phyloP scores from a whole-genome alignment of 345 rosid genomes.

The Salix purpurea region DNA sequence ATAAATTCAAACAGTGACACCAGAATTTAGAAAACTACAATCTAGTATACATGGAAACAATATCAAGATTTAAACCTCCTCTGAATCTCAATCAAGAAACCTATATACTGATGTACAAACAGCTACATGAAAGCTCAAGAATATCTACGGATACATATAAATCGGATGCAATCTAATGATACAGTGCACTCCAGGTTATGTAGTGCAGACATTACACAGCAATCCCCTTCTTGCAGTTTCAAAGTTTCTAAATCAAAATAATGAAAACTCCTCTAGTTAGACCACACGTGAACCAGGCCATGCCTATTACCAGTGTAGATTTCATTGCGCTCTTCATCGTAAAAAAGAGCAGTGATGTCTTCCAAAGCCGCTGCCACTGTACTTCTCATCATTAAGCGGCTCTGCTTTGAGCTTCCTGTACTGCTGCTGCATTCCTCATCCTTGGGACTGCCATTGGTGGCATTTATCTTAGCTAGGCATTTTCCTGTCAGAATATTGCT shows the following conservation, averaged over 20 bases:
- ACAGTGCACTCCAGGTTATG: neutral
- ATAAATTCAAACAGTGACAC: too few relatives aligned
- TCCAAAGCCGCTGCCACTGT: constrained; percentile 73
- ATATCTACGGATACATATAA: constrained; percentile 1
- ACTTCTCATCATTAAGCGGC: constrained; percentile 35
- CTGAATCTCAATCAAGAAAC: constrained; percentile 5
- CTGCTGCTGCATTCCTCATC: constrained; percentile 43
- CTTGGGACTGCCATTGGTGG: constrained; percentile 50
- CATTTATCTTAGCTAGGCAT: constrained; percentile 81
- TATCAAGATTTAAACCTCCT: neutral
- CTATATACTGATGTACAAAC: constrained; percentile 8
- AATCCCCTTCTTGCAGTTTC: neutral
- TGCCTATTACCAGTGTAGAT: constrained; percentile 81
- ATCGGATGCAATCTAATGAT: neutral
- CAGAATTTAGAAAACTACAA: too few relatives aligned
- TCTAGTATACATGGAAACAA: too few relatives aligned
- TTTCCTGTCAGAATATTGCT: constrained; percentile 95
- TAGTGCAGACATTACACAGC: neutral
- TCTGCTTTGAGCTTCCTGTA: constrained; percentile 29
- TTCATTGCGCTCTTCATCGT: constrained; percentile 91
- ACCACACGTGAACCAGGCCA: constrained; percentile 89
- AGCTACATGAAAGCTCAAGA: neutral
- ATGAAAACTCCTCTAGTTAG: constrained; percentile 35
- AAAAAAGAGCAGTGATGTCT: constrained; percentile 89
- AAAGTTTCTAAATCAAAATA: neutral